A percentile compares a stretch with the other conserved stretches of the same genome.
Evolutionary conservation across 202 grass and related monocot genomes (phyloP).

Genomic region (Setaria italica): DNA sequence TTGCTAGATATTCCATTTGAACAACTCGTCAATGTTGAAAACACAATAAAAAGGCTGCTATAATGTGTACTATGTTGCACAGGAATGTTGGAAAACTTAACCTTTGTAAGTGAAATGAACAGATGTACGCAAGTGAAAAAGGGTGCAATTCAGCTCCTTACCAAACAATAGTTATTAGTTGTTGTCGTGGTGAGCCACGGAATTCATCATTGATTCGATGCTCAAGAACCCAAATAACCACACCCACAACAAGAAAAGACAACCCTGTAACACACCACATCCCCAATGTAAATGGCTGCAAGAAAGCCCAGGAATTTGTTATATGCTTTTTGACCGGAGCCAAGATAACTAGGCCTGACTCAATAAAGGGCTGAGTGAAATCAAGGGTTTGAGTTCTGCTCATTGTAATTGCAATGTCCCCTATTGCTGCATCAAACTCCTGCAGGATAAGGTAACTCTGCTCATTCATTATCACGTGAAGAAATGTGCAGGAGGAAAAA

Average conservation of each 20-base stretch:
- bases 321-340: slow-evolving; percentile 70
- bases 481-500: slow-evolving; percentile 3
- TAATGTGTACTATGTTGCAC: slow-evolving; percentile 17
- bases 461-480: slow-evolving; percentile 41
- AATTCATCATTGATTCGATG: slow-evolving; percentile 96
- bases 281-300: slow-evolving; percentile 81
- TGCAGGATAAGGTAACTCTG: slow-evolving; percentile 41
- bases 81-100: slow-evolving; percentile 20
- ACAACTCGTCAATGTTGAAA: neutral
- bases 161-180: slow-evolving; percentile 88
- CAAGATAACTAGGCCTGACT: slow-evolving; percentile 90
- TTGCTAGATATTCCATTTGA: slow-evolving; percentile 6
- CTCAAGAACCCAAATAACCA: slow-evolving; percentile 92
- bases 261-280: slow-evolving; percentile 90
- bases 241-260: slow-evolving; percentile 84
- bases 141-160: slow-evolving; percentile 44
- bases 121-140: slow-evolving; percentile 3
- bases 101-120: slow-evolving; percentile 17
- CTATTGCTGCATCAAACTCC: slow-evolving; percentile 83
- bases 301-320: slow-evolving; percentile 83
- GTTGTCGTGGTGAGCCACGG: slow-evolving; percentile 71
- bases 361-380: slow-evolving; percentile 94
- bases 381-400: slow-evolving; percentile 64
- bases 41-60: neutral
- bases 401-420: slow-evolving; percentile 84